Conservation (phyloP, 1,139 yeast genomes). For the Geotrichum fermentans region DNA sequence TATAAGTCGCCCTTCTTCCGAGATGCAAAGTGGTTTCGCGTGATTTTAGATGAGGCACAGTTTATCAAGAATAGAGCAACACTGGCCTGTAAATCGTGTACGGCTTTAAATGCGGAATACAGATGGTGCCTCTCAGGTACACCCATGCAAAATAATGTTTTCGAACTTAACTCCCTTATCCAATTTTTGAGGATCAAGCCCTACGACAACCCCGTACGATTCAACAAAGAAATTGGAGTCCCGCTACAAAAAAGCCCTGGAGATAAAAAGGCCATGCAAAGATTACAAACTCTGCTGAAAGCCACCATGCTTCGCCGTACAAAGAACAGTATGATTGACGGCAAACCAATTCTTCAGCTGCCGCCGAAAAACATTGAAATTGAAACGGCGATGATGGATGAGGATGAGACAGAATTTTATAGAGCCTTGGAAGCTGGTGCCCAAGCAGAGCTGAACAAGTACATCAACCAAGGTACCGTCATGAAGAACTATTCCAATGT, state of each 20-base stretch:
- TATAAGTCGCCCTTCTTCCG: conserved; percentile 62
- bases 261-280: conserved; percentile 43
- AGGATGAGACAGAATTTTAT: conserved; percentile 55
- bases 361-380: conserved; percentile 59
- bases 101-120: conserved; percentile 50
- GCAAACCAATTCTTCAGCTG: conserved; percentile 61
- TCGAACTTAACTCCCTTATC: conserved; percentile 72
- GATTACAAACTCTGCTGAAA: conserved; percentile 64
- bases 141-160: conserved; percentile 84
- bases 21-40: conserved; percentile 49
- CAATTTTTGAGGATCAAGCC: conserved; percentile 62
- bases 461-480: conserved; percentile 40
- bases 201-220: conserved; percentile 47
- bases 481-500: conserved; percentile 50
- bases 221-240: conserved; percentile 53
- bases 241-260: conserved; percentile 46
- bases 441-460: conserved; percentile 51
- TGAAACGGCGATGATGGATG: conserved; percentile 49
- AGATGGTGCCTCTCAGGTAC: conserved; percentile 91
- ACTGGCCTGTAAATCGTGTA: conserved; percentile 62
- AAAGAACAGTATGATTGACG: conserved; percentile 70
- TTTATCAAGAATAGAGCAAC: conserved; percentile 72
- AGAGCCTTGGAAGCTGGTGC: conserved; percentile 54
- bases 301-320: conserved; percentile 79
- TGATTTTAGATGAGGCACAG: conserved; percentile 90